Evolutionary conservation across 306 rosid genomes (phyloP), one percentile per base, ranked within the genome.

Genomic region (Erythrophleum fordii): DNA sequence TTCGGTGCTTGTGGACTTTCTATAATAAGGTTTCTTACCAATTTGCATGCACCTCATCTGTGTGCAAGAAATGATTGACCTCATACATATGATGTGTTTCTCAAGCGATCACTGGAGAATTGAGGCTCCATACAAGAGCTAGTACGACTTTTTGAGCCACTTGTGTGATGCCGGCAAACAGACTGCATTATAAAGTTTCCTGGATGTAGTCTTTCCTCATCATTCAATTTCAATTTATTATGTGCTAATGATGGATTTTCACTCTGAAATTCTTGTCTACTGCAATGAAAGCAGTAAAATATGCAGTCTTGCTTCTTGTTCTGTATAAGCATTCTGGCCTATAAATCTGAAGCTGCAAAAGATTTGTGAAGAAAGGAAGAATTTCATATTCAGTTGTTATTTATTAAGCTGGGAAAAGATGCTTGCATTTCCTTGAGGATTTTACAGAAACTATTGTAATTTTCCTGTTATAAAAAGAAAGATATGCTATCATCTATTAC

Each of bases 121-220:
- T 80, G 56, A 49, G 28, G 20, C 70, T 29, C 11, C 60, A 74
- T 53, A 13, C 14, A 42, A 39, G 17, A 64, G 37, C 35, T 41
- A 3, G n/a, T 11, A 14, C 22, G 9, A 31, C 49, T n/a, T 64
- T 17, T 16, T 17, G 28, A 56, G 62, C 71, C 56, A 75, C 72
- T 67, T 16, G 12, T 45, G 55, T 56, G 80, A 67, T 66, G 62
- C 66, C 66, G 58, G 46, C 65, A 34, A 46, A 10, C 20, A 51
- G 61, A 74, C 75, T 65, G 29, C 49, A n/a, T 23, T 56, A 34
- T n/a, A 31, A 17, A 28, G 76, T 41, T 75, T 74, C 71, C 51
- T 20, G 14, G 48, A 20, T 62, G 10, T 52, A 74, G 28, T 44
- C 45, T 17, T 42, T 34, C 28, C n/a, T 64, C 34, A 26, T 73